Evolutionary conservation across 257 asterid genomes (phyloP), one percentile per base, ranked within the genome.

Genomic region (Ophiorrhiza pumila): DNA sequence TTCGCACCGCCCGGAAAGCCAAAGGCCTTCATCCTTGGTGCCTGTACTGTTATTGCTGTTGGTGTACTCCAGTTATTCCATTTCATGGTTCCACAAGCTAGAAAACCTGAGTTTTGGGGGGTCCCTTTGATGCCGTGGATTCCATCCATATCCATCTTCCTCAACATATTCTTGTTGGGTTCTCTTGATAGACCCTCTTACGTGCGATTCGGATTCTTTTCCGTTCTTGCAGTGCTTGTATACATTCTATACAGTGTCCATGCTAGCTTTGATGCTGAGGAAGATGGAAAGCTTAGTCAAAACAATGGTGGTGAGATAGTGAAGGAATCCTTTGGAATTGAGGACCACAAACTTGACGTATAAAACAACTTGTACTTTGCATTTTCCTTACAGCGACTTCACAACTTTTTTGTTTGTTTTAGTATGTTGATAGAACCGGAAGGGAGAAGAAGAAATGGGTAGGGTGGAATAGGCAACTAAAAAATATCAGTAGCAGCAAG

Each of bases 61-160:
- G 90, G 85, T 0, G 63, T 87, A 2, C 57, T 90, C 47, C 87
- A 83, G n/a, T 39, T 91, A 25, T 91, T 91, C 83, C 80, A 82
- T 67, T 74, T 65, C 78, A 82, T 79, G 93, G 93, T 95, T 63
- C 91, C 95, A 0, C 93, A 88, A 72, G 92, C 87, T 4, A 84
- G 86, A 25, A 86, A 83, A 79, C 99, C 99, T 0, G 93, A 90
- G 82, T 81, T 84, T 35, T 95, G 99, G 99, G 98, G 99, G 35
- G 98, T 95, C 73, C 99, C 98, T 0, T 34, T 92, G 65, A 92
- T 95, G 99, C 99, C 99, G 25, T 95, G 99, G 99, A 83, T 90
- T 27, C 99, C 99, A 59, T 89, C 94, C 69, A 35, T 83, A 27
- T 95, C 99, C 68, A 89, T 95, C 74, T 89, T 86, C 59, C 97